Base-by-base conservation (phyloP, 805 yeast genomes). In the Torulaspora microellipsoides region DNA sequence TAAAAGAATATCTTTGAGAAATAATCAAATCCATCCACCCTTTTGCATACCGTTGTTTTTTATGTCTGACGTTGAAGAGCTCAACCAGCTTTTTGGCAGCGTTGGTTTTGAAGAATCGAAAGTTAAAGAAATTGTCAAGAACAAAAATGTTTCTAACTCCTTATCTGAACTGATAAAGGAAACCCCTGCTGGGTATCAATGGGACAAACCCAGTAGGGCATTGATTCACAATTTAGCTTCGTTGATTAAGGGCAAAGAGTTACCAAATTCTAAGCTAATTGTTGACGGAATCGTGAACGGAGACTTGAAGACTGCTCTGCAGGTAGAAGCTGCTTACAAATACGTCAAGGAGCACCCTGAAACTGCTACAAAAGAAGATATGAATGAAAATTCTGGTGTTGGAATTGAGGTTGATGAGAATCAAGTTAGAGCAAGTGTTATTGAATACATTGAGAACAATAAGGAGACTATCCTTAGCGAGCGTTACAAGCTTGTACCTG, bases 401-500 rank as follows among this genome's bases (percentile, higher is more conserved):
- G 98, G 98, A 34, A 69, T 85, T 34, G 83, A 72, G 34, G 71
- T 90, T 31, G 74, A 84, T 11, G 80, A 74, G 31, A 84, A 76
- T 3, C 80, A 86, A 41, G 85, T 87, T 38, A 73, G 74, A 47
- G 61, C 55, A 0, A 76, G 72, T 32, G 84, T 91, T 34, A 59
- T 67, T 31, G 69, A 72, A 35, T 89, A 82, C 59, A 74, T 93
- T 33, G 73, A 72, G 14, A 68, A 67, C 4, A 74, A 83, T 63
- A 76, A 75, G 58, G 77, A 69, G 1, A 82, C 76, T 20, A 80
- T 93, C 48, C 69, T 69, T 48, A 68, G 73, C n/a, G 78, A 84
- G 63, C 78, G 99, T 63, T 93, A 93, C 67, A 80, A 83, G 54
- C 66, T 78, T 23, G 82, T 91, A 42, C 91, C 96, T 17, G 73